A percentile compares a stretch with the other conserved stretches of the same genome.
These are phyloP conservation scores for Boletus rex-veris DNA, from an alignment of 768 basidiomycete genomes.

Conservation along the genomic window DNA sequence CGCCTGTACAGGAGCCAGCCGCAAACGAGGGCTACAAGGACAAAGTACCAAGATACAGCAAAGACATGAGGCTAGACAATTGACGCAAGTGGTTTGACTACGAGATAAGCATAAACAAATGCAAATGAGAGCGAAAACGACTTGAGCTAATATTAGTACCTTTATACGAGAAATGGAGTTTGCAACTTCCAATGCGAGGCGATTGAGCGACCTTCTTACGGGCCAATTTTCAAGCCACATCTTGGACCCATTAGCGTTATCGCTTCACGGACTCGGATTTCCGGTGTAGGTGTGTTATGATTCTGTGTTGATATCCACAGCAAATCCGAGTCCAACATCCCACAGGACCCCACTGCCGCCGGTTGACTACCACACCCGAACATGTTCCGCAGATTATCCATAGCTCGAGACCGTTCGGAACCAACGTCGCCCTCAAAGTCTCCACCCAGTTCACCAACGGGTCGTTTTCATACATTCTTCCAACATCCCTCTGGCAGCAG, in stretches of 20 bases:
- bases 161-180: too few species aligned
- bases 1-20: too few species aligned
- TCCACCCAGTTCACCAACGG: slow-evolving; percentile 15
- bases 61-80: too few species aligned
- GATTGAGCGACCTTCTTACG: not conserved
- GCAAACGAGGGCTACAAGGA: too few species aligned
- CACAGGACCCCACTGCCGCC: not conserved
- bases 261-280: not conserved
- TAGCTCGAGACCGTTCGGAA: slow-evolving; percentile 1
- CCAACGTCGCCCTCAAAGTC: slow-evolving; percentile 12
- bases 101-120: too few species aligned
- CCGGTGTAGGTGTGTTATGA: not conserved
- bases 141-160: too few species aligned
- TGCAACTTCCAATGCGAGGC: too few species aligned
- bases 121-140: too few species aligned
- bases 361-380: not conserved
- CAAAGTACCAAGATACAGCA: too few species aligned
- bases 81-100: too few species aligned
- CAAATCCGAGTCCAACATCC: not conserved
- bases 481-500: slow-evolving; percentile 27
- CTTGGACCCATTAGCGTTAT: not conserved
- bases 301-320: not conserved
- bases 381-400: slow-evolving; percentile 19
- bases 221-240: not conserved
- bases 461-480: not conserved